phyloP scores from a whole-genome alignment of 345 rosid genomes.

The Lepidium didymum region DNA sequence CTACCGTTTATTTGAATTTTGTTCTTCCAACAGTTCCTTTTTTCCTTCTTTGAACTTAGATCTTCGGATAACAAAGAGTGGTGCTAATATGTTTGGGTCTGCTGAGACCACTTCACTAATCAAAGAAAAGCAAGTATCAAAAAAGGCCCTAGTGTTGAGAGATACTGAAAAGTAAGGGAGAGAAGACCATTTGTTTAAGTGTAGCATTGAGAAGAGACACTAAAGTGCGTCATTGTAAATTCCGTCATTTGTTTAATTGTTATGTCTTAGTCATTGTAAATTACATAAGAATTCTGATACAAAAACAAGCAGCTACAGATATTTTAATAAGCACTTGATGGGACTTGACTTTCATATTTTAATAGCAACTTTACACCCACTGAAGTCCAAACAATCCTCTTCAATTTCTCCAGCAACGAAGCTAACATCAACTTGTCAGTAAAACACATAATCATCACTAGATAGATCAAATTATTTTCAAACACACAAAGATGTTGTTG shows the following conservation, averaged over 20 bases:
- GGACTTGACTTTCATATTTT: background rate
- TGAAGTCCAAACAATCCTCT: background rate
- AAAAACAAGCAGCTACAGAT: background rate
- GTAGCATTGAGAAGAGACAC: background rate
- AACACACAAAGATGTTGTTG: background rate
- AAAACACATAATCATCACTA: background rate
- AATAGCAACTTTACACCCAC: background rate
- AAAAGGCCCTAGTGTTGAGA: background rate
- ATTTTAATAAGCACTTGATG: background rate
- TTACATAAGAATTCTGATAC: background rate
- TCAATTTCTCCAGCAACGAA: background rate
- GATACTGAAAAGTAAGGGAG: background rate
- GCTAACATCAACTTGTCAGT: background rate
- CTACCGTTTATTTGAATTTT: too few species aligned
- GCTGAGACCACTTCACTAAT: background rate
- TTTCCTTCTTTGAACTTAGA: background rate
- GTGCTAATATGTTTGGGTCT: background rate
- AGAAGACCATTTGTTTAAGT: background rate
- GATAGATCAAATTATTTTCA: background rate
- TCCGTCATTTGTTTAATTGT: too few species aligned
- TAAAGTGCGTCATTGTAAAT: background rate
- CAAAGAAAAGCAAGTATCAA: background rate
- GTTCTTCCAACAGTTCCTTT: too few species aligned
- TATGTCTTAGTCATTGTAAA: background rate
- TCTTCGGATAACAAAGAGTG: background rate